phyloP scores from a whole-genome alignment of 805 yeast genomes.

The Pichia deserticola region DNA sequence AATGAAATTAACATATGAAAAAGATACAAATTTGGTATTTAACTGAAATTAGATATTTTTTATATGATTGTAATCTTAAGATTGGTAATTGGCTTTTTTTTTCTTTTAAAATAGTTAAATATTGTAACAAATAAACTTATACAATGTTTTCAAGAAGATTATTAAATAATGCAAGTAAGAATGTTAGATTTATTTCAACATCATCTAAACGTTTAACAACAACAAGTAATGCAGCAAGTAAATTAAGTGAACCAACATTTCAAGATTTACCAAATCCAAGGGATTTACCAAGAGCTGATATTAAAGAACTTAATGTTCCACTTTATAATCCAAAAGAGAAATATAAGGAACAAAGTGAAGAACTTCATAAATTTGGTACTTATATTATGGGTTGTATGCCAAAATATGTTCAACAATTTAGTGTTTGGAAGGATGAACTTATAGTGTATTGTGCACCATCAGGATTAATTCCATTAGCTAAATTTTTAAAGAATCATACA shows the following conservation, averaged over 20 bases:
- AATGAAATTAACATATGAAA: not conserved
- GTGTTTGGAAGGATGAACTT: conserved; percentile 89
- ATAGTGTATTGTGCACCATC: conserved; percentile 68
- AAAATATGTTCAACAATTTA: conserved; percentile 72
- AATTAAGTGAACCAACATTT: conserved; percentile 11
- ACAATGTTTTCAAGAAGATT: conserved; percentile 9
- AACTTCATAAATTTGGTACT: conserved; percentile 73
- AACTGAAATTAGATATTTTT: too few relatives aligned
- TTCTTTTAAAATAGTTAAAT: too few relatives aligned
- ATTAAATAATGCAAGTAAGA: not conserved
- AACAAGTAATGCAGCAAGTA: conserved; percentile 3
- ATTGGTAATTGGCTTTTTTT: too few relatives aligned
- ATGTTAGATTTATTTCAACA: conserved; percentile 6
- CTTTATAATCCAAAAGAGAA: conserved; percentile 73
- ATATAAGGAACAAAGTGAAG: conserved; percentile 58
- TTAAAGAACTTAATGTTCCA: conserved; percentile 34
- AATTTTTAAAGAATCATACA: conserved; percentile 70
- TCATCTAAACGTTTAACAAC: conserved; percentile 5
- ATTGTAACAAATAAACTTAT: too few relatives aligned
- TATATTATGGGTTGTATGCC: conserved; percentile 75
- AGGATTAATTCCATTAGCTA: conserved; percentile 63
- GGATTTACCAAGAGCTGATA: conserved; percentile 28
- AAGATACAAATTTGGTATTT: too few relatives aligned
- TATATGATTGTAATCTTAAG: too few relatives aligned
- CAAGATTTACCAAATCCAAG: conserved; percentile 29